Evolutionary conservation across 2,329 filamentous ascomycete genomes (phyloP).

Genomic region (Sphaerulina musiva): DNA sequence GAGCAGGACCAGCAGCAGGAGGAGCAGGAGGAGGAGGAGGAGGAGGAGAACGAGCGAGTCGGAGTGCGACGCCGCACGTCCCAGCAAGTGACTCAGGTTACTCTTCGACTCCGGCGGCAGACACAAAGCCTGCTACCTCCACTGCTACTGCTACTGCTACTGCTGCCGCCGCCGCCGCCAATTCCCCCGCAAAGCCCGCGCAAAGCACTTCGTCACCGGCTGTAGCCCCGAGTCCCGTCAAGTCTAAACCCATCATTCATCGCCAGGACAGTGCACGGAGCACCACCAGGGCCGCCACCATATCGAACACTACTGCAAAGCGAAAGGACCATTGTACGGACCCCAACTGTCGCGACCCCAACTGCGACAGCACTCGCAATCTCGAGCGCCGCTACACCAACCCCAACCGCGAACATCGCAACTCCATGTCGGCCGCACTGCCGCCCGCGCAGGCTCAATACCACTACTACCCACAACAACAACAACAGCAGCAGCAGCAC

Average conservation of each 20-base stretch:
- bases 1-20: constrained; percentile 10
- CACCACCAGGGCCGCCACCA: constrained; percentile 33
- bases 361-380: constrained; percentile 25
- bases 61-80: constrained; percentile 34
- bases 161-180: constrained; percentile 7
- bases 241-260: constrained; percentile 25
- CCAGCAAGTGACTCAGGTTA: constrained; percentile 56
- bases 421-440: constrained; percentile 10
- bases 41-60: constrained; percentile 18
- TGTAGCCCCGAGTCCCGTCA: constrained; percentile 12
- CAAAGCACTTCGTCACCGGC: constrained; percentile 5
- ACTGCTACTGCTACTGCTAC: constrained; percentile 7
- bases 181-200: constrained; percentile 6
- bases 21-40: constrained; percentile 27
- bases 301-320: constrained; percentile 3
- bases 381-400: constrained; percentile 25
- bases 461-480: constrained; percentile 12
- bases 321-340: constrained; percentile 35
- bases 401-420: not conserved
- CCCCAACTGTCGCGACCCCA: constrained; percentile 40
- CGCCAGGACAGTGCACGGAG: constrained; percentile 39
- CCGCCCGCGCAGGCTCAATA: constrained; percentile 2
- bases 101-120: constrained; percentile 40
- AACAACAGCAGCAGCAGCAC: not conserved
- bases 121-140: constrained; percentile 6